Base-by-base conservation (phyloP, 2,329 filamentous ascomycete genomes). In the Cladosporium sp. region DNA sequence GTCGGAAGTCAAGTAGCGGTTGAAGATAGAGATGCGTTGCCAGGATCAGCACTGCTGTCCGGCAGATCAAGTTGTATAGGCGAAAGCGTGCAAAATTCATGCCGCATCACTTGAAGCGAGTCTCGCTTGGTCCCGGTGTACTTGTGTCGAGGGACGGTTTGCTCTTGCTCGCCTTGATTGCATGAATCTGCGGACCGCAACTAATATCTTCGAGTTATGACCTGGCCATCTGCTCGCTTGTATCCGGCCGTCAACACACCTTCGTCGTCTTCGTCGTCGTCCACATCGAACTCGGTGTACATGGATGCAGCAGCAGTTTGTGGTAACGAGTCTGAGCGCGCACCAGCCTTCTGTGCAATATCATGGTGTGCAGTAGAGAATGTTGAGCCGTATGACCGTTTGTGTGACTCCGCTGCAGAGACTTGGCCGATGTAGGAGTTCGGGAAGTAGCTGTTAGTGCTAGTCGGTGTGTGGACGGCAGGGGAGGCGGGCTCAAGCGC, bases 401-500 rank as follows among this genome's bases (percentile, higher is more conserved):
- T 80, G 58, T 74, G 70, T 8, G 70, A 71, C 8, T 73, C 68
- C 19, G 64, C 56, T 10, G 66, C 68, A 6, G 67, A 60, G 56
- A 65, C 69, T 58, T 53, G 40, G 42, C 40, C 49, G 24, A 19
- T 24, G 40, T 36, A 50, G 22, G 51, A 35, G 25, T 40, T 36
- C 39, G 58, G 48, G 49, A 39, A 57, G 53, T 50, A 42, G 32
- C 42, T 35, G 47, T 54, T 53, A 48, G 35, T 51, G 55, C 55
- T 45, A 48, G 42, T 61, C 24, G 71, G 67, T 47, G 47, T 63
- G 36, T 71, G 67, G 51, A 75, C 75, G n/a, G 71, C 68, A 0
- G 77, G 77, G n/a, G 77, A 78, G 3, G 74, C 68, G 4, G 75
- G 73, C 56, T 78, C 76, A 39, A 75, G 61, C 58, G 73, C 74